Evolutionary conservation across 1,284 basidiomycete species (phyloP), one percentile per base, ranked within the genome.

Genomic region (Lentinus polychrous): DNA sequence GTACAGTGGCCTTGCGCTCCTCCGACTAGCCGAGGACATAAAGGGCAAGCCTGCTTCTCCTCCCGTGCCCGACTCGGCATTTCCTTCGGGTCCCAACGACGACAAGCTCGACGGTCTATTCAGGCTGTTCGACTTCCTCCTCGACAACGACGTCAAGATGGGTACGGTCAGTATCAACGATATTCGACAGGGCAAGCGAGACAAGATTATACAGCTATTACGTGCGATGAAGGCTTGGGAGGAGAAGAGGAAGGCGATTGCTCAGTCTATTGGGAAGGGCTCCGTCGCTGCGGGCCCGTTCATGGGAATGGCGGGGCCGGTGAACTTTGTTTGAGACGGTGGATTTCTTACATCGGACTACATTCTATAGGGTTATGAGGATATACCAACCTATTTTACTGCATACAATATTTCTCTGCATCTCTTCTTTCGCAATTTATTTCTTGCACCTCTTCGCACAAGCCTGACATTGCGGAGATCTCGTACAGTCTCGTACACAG

Each of bases 121-220:
- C 71, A 77, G 81, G 50, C 72, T 94, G 51, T 92, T 93, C 67
- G 91, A 94, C 66, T 91, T 90, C 64, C 67, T 94, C 46, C 77
- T 94, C 37, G 91, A 93, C 58, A 88, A 90, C 53, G 90, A 91
- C 48, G 81, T 94, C 49, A 87, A 87, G 67, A 88, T 93, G 72
- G 91, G 86, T 8, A 81, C 77, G 53, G 85, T 94, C 31, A 93
- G 88, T 59, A 92, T 95, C 67, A 94, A 94, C 61, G 93, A 95
- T 65, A 75, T 96, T 39, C 74, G 88, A 46, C 78, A 79, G 52
- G 90, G 87, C 35, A 88, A 86, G 62, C 71, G 78, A 37, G 83
- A 85, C 38, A 91, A 89, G 69, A 79, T 94, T 54, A 59, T 84
- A 7, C 82, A 90, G 61, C 69, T 95, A 22, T 64, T 95, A 56